Base-by-base conservation (phyloP, 345 rosid species). In the Eutrema heterophyllum region DNA sequence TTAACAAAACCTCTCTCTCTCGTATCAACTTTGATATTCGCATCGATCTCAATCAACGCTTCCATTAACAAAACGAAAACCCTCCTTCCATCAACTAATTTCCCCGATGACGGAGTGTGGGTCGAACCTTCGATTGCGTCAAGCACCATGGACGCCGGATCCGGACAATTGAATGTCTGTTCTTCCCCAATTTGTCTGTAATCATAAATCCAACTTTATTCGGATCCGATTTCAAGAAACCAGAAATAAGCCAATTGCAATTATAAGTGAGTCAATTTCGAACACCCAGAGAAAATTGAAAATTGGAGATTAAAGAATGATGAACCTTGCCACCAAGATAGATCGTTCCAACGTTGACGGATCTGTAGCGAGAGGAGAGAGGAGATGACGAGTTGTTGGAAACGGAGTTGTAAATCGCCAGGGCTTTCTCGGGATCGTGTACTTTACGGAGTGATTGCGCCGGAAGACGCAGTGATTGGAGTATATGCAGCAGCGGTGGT, bases 241-340 rank as follows among this genome's bases (percentile, higher is more conserved):
- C 0, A 15, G 12, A 15, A 12, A 4, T 5, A 40, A 10, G n/a
- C 13, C 43, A 39, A n/a, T n/a, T 55, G 40, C 60, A n/a, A 35
- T 14, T 4, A 53, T 27, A 13, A n/a, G 4, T 12, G 21, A 55
- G n/a, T 6, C 7, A 16, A 30, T 66, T 35, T 49, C 18, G 27
- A 36, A 41, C 2, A 56, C 27, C 9, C 15, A 6, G 11, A 54
- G 16, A 33, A 56, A 32, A 64, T 38, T 29, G 7, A 12, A 44
- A 63, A 40, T 54, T 18, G 26, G 57, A 57, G 43, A 64, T 5
- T 24, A 1, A 63, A 56, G 4, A 64, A 56, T 18, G 24, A 65
- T 2, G 33, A 51, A 88, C 98, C 93, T 90, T 87, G 81, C 98
- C 98, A 67, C 93, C 89, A 65, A 93, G 90, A 80, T 81, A 83